phyloP scores from a whole-genome alignment of 441 rosid species.

The Biscutella auriculata region DNA sequence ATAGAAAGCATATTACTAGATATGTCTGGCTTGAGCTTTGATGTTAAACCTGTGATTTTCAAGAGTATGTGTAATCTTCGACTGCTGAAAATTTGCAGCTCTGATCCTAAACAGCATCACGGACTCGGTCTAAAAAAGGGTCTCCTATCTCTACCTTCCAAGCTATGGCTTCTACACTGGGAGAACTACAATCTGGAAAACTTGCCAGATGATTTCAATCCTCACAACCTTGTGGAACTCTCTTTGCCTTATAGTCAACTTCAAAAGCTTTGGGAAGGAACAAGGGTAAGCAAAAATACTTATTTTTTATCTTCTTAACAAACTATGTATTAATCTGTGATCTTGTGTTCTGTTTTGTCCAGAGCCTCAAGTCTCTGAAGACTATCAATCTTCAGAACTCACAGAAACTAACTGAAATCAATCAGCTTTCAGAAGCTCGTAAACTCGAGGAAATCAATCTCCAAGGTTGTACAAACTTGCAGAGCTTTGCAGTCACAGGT shows the following conservation, averaged over 20 bases:
- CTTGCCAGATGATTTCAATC: constrained; percentile 10
- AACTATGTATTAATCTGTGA: not conserved
- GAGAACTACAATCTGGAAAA: constrained; percentile 10
- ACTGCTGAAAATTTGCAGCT: not conserved
- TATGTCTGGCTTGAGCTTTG: not conserved
- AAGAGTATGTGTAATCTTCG: constrained; percentile 1
- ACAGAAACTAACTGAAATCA: not conserved
- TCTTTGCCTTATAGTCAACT: constrained; percentile 14
- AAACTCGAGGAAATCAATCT: constrained; percentile 14
- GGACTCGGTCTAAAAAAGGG: constrained; percentile 2
- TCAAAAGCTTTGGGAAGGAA: constrained; percentile 7
- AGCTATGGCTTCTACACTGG: constrained; percentile 23
- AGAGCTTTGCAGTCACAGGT: not conserved
- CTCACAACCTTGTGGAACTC: constrained; percentile 5
- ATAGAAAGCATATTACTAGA: constrained; percentile 7
- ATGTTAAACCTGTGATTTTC: constrained; percentile 4
- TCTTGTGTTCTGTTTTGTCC: not conserved
- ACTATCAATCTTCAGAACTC: constrained; percentile 7
- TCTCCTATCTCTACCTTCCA: not conserved
- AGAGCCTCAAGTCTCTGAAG: constrained; percentile 2
- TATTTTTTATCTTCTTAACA: not conserved
- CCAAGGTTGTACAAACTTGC: constrained; percentile 13
- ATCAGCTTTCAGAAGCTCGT: not conserved
- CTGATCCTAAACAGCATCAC: not conserved
- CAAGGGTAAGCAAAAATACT: constrained; percentile 1